These are phyloP conservation scores for Zostera marina DNA, from an alignment of 116 monocot genomes.

Conservation along the genomic window DNA sequence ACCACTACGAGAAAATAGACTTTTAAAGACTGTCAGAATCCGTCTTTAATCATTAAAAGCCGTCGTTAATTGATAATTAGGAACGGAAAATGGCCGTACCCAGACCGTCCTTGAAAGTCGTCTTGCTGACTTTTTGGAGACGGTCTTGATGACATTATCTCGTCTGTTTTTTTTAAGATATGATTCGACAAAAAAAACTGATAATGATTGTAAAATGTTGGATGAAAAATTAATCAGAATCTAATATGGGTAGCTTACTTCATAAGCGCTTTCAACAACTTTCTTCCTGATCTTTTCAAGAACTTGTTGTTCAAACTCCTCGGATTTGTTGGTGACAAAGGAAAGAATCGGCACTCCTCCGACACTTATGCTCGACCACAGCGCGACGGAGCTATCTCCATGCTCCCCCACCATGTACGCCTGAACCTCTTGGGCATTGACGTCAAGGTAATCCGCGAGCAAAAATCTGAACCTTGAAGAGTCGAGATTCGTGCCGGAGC, in stretches of 20 bases:
- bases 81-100: too few relatives aligned
- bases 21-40: too few relatives aligned
- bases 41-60: too few relatives aligned
- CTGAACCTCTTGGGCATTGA: slow-evolving; percentile 84
- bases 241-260: slow-evolving; percentile 7
- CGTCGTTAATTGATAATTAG: too few relatives aligned
- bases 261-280: slow-evolving; percentile 71
- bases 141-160: too few relatives aligned
- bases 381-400: slow-evolving; percentile 91
- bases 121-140: too few relatives aligned
- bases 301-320: slow-evolving; percentile 29
- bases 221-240: neutral
- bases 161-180: neutral
- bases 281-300: slow-evolving; percentile 62
- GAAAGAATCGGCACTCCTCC: slow-evolving; percentile 62
- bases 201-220: neutral
- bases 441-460: slow-evolving; percentile 64
- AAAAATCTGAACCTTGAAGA: slow-evolving; percentile 56
- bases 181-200: neutral
- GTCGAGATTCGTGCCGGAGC: slow-evolving; percentile 72
- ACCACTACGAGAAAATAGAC: too few relatives aligned
- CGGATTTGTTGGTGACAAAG: slow-evolving; percentile 9
- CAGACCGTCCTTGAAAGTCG: too few relatives aligned
- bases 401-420: slow-evolving; percentile 98
- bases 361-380: slow-evolving; percentile 88